A percentile compares a stretch with the other conserved stretches of the same genome.
Conservation (phyloP, 2,329 filamentous ascomycete genomes). For the Ascochyta koolunga region DNA sequence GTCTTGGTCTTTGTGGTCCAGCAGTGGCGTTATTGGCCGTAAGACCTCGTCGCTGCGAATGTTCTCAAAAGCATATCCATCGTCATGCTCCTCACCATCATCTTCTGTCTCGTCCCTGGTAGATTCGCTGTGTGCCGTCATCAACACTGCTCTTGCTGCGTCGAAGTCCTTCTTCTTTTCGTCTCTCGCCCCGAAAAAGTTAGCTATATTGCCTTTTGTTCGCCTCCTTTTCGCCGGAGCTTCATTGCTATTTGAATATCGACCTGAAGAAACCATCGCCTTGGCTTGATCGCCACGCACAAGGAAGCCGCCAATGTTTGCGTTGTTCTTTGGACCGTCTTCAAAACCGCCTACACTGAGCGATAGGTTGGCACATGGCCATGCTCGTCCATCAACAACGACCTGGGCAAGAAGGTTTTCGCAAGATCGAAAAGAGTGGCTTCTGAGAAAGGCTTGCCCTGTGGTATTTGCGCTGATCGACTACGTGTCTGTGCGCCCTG, state of each 20-base stretch:
- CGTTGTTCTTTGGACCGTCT: conserved; percentile 81
- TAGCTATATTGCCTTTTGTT: conserved; percentile 46
- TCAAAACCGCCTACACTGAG: conserved; percentile 92
- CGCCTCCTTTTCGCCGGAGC: conserved; percentile 40
- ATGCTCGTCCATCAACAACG: conserved; percentile 76
- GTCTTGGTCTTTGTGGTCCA: conserved; percentile 7
- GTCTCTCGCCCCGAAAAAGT: conserved; percentile 43
- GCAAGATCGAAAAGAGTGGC: conserved; percentile 74
- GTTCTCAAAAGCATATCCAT: conserved; percentile 21
- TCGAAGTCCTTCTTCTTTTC: conserved; percentile 43
- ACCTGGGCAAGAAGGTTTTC: conserved; percentile 79
- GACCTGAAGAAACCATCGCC: conserved; percentile 44
- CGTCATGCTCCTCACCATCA: conserved; percentile 24
- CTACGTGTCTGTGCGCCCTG: conserved; percentile 76
- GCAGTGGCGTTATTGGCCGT: conserved; percentile 23
- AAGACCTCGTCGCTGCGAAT: conserved; percentile 19
- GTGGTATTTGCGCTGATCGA: conserved; percentile 76
- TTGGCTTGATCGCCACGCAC: conserved; percentile 67
- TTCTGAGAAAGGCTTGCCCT: conserved; percentile 76
- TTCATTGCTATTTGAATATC: conserved; percentile 20
- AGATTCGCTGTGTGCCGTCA: conserved; percentile 36
- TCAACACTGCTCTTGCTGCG: conserved; percentile 37
- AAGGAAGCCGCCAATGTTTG: conserved; percentile 86
- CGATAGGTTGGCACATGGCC: conserved; percentile 91
- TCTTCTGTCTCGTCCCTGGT: conserved; percentile 34